Percentiles rank a stretch among this genome's conserved stretches.
Conservation (phyloP, 441 rosid species). For the Capsella rubella region DNA sequence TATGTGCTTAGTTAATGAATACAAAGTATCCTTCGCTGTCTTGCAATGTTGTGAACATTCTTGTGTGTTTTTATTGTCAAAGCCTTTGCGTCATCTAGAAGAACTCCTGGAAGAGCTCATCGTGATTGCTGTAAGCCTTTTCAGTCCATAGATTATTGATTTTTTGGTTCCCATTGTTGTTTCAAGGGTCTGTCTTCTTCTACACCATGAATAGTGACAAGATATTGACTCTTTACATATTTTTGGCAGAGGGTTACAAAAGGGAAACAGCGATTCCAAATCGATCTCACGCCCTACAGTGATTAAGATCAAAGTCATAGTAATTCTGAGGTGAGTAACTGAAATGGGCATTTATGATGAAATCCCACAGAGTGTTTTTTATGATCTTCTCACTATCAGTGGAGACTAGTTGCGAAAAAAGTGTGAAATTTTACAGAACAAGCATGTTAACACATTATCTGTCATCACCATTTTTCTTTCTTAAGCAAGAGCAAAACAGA, state of each 20-base stretch:
- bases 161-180: too few relatives aligned
- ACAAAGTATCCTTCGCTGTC: not conserved
- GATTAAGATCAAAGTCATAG: conserved; percentile 45
- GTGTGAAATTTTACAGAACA: not conserved
- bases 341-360: conserved; percentile 15
- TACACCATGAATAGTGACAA: conserved; percentile 8
- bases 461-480: too few relatives aligned
- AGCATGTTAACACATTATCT: not conserved
- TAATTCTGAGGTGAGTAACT: conserved; percentile 26
- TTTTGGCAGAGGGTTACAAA: conserved; percentile 70
- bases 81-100: conserved; percentile 92
- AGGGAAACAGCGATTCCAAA: conserved; percentile 70
- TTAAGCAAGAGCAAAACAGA: too few relatives aligned
- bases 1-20: conserved; percentile 10
- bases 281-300: conserved; percentile 79
- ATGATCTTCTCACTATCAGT: not conserved
- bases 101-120: conserved; percentile 89
- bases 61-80: conserved; percentile 40
- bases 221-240: conserved; percentile 24
- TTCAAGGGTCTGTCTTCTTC: not conserved
- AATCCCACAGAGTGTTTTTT: conserved; percentile 2
- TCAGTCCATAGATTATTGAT: not conserved
- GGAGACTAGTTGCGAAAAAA: conserved; percentile 13
- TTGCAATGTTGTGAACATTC: conserved; percentile 9
- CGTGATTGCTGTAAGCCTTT: conserved; percentile 83